Evolutionary conservation across 441 rosid genomes (phyloP), one percentile per base, ranked within the genome.

Genomic region (Melastoma candidum): DNA sequence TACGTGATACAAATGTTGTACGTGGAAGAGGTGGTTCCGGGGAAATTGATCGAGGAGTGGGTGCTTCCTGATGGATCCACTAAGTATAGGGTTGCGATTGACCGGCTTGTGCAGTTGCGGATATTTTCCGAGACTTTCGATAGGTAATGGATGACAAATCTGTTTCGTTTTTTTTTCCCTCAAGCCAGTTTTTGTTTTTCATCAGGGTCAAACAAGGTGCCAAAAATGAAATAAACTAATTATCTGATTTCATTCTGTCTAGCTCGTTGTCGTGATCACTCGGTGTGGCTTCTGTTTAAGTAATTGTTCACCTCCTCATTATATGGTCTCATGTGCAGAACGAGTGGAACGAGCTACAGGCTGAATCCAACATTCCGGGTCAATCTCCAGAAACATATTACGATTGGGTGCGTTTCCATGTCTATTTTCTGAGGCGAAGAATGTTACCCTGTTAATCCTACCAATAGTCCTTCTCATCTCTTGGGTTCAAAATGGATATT

Each of bases 31-130:
- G 67, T 87, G 0, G 68, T 93, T 7, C 52, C 80, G 4, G 77
- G 80, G 50, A 76, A 74, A 69, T 57, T 66, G 61, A 51, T 93
- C 60, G 81, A 81, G 60, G 93, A 81, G 48, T 88, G 98, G 97
- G 75, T 89, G 47, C 83, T 86, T 57, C 58, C 84, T 2, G 96
- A 84, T 73, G 93, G 87, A 10, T 47, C 49, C 44, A 72, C 87
- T 45, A 93, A 93, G 79, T 95, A 93, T 63, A 71, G 66, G 61
- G 95, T 83, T 58, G 82, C 97, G 3, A 72, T 88, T 3, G 96
- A 88, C 65, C 68, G 95, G 13, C 45, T 93, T 65, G 70, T 84
- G 66, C 98, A 93, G 67, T 60, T 88, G 68, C 67, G 92, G 68
- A 65, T 93, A 11, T 74, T 84, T 61, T 51, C 63, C 0, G 93